These are phyloP conservation scores for Rhodotorula toruloides DNA, from an alignment of 768 basidiomycete species.

Conservation along the genomic window DNA sequence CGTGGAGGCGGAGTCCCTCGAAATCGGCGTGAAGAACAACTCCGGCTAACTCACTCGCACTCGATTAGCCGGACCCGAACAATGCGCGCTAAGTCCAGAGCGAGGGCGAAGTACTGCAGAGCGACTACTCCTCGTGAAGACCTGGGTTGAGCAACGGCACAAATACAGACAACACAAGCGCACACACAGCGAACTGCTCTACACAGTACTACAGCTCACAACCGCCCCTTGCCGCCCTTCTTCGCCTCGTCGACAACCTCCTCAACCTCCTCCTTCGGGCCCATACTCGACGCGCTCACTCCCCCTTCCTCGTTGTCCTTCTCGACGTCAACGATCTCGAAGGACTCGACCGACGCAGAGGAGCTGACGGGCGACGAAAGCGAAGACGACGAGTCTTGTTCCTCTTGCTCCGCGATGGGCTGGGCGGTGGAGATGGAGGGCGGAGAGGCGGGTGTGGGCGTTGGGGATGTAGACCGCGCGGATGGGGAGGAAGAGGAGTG, in stretches of 20 bases:
- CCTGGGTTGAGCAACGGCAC: too few species aligned
- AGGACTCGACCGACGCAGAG: constrained; percentile 13
- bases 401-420: background rate
- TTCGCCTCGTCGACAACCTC: constrained; percentile 1
- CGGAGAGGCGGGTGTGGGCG: background rate
- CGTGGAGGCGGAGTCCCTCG: too few species aligned
- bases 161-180: too few species aligned
- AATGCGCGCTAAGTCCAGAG: too few species aligned
- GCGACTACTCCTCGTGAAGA: too few species aligned
- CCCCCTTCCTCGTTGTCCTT: background rate
- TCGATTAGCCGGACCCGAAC: too few species aligned
- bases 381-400: background rate
- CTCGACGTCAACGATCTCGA: background rate
- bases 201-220: too few species aligned
- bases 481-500: background rate
- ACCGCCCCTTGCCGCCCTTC: background rate
- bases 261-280: constrained; percentile 8
- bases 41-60: too few species aligned
- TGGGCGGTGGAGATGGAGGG: background rate
- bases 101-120: too few species aligned
- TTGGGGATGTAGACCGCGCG: background rate
- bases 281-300: background rate
- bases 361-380: background rate
- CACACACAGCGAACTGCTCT: too few species aligned
- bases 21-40: too few species aligned